Conservation (phyloP, 371 early-diverging fungal species). For the Mortierella sp. region DNA sequence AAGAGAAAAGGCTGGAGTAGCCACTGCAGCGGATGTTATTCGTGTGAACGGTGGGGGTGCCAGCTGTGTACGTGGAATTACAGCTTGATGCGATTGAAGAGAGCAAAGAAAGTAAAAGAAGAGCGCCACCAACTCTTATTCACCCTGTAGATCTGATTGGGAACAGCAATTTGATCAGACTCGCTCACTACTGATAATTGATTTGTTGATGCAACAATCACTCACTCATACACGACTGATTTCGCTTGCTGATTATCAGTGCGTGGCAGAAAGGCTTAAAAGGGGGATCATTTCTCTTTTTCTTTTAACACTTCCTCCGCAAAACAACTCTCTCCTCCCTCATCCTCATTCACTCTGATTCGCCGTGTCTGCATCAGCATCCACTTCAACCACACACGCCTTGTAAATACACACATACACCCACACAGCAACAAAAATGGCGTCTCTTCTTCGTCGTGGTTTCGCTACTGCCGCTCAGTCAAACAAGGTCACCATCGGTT, state of each 20-base stretch:
- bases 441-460: constrained; percentile 65
- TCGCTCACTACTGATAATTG: not conserved
- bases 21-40: not conserved
- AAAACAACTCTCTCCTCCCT: not conserved
- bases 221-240: not conserved
- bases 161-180: not conserved
- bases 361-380: not conserved
- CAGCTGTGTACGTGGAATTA: not conserved
- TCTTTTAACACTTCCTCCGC: not conserved
- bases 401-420: constrained; percentile 2
- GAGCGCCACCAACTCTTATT: not conserved
- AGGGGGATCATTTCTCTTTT: not conserved
- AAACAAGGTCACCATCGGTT: constrained; percentile 84
- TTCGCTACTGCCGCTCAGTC: constrained; percentile 63
- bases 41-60: not conserved
- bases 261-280: not conserved
- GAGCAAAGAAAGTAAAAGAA: not conserved
- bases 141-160: constrained; percentile 2
- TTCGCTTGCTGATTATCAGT: not conserved
- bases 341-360: constrained; percentile 10
- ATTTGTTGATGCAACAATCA: not conserved
- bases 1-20: not conserved
- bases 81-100: not conserved
- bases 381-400: not conserved
- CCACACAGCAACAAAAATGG: constrained; percentile 26